Percentiles rank a stretch among this genome's conserved stretches.
Conservation (phyloP, 148 eudicot genomes). For the Amaranthus cruentus region DNA sequence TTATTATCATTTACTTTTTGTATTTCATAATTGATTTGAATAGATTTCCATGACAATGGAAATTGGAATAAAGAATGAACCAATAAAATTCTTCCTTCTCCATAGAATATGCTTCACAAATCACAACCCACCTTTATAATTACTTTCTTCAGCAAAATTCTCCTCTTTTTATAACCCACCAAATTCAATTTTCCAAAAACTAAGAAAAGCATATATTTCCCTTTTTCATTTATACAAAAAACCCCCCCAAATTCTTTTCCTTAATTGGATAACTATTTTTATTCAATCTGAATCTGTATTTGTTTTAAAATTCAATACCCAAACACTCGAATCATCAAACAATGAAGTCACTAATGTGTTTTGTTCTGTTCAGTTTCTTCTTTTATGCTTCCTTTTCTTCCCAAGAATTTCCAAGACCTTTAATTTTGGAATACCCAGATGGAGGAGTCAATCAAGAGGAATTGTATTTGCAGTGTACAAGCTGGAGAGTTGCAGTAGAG, state of each 20-base stretch:
- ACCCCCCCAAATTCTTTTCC: background rate
- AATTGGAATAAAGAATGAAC: no score
- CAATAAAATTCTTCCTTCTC: background rate
- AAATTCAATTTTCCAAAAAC: background rate
- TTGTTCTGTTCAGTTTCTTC: conserved; percentile 25
- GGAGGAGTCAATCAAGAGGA: conserved; percentile 12
- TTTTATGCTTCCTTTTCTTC: conserved; percentile 16
- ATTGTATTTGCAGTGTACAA: conserved; percentile 43
- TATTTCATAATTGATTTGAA: no score
- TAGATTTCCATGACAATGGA: no score
- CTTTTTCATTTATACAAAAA: background rate
- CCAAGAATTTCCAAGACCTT: conserved; percentile 50
- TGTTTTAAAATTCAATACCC: conserved; percentile 14
- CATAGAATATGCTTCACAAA: background rate
- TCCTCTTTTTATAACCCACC: no score
- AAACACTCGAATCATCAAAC: background rate
- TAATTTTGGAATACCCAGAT: conserved; percentile 47
- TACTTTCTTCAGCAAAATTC: background rate
- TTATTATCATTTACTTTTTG: no score
- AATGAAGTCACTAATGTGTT: conserved; percentile 18
- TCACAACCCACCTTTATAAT: background rate
- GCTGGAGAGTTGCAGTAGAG: conserved; percentile 86
- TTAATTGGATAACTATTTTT: background rate
- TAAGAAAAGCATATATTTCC: background rate
- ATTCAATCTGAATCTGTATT: background rate